Base-by-base conservation (phyloP, 1,139 yeast genomes). In the Arxiozyma heterogenica region DNA sequence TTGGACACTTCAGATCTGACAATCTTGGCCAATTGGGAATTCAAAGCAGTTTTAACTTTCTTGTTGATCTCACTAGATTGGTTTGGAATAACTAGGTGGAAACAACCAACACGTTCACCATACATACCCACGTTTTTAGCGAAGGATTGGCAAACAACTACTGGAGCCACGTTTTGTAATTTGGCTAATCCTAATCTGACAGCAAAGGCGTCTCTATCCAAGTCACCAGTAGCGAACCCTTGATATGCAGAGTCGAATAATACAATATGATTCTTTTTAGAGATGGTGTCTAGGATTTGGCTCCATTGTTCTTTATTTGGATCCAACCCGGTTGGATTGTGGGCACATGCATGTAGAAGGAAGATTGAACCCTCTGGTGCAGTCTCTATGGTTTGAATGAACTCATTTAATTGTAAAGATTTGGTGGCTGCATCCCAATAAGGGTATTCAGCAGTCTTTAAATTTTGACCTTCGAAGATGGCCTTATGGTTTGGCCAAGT, bases 61-160 rank as follows among this genome's bases (percentile, higher is more conserved):
- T 77, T 69, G 2, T 63, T 64, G 17, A 69, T 70, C 17, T 64
- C 59, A 30, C 56, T 59, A 8, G 52, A 53, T 54, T 62, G 65
- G 53, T 74, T 73, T 51, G 81, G 78, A 30, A 83, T 68, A 56
- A 88, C 77, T 39, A 88, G 69, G 68, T 89, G 96, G 70, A 93
- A 80, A 21, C 95, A 95, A 59, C 98, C 98, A 49, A 85, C 91
- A 75, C 98, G 86, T 75, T 93, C 98, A 69, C 98, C 98, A 70
- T 93, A 93, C 83, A 93, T 86, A 61, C 98, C 98, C 71, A 87
- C 86, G 74, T 93, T 93, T 73, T 93, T 93, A 54, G 98, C 96
- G 73, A 93, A 93, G n/a, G 97, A 89, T 75, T 93, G 98, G 72
- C 96, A 87, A 57, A 93, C 80, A 38, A 85, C 61, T 53, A 84